Evolutionary conservation across 2,329 filamentous ascomycete species (phyloP), one percentile per base, ranked within the genome.

Genomic region (Fusarium agapanthi): DNA sequence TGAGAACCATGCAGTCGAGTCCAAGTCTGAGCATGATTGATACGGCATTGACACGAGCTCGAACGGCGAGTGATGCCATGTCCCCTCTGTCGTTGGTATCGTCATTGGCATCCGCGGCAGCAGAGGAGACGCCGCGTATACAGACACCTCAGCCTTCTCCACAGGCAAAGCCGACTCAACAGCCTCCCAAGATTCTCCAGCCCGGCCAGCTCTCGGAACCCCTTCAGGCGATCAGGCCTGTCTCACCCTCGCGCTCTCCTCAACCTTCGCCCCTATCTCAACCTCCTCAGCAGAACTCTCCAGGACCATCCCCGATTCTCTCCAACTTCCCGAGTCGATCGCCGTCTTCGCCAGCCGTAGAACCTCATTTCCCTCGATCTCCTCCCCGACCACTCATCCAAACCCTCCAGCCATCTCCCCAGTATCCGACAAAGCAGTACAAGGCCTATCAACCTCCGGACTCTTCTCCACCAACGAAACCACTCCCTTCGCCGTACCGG

Each of bases 1-100:
- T 77, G 24, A 66, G 74, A 12, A 63, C 75, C 2, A 77, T 77
- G 75, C 74, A 77, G 48, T 75, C 72, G 10, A 77, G 75, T 38
- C 75, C 75, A 3, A 76, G 72, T 15, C 35, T 72, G 45, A 75
- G 72, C 22, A 50, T 72, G 40, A 67, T 73, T 8, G 76, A 76
- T 18, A 59, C 63, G 15, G 69, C 74, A 15, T 55, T 68, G 13
- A 76, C 67, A 1, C 64, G 75, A 44, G 61, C 70, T 26, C 62
- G 75, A n/a, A 77, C 73, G 15, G 61, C 64, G 3, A 77, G 75
- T 38, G 75, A 77, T 56, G 75, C 75, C 3, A 70, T 74, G 37
- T 77, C 75, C 14, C 65, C 72, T 28, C 20, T 77, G 18, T 77
- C 74, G 3, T 45, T 67, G n/a, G 71, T 74, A 5, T 74, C 71